Conservation (phyloP, 1,139 yeast genomes). For the Candida pseudoviswanathii region DNA sequence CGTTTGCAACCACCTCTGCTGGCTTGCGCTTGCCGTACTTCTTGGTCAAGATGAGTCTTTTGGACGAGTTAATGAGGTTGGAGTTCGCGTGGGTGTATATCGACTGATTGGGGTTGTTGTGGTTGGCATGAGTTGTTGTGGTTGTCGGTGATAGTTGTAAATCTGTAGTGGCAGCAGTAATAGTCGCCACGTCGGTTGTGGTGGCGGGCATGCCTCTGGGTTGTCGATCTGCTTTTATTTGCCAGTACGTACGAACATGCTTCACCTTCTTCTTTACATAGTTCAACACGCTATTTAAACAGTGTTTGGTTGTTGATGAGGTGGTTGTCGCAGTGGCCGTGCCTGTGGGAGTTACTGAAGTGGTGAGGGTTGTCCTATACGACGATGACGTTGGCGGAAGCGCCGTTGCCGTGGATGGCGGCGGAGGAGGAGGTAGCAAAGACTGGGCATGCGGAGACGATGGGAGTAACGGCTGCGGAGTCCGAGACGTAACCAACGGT, state of each 20-base stretch:
- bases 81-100: constrained; percentile 9
- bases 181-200: background rate
- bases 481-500: background rate
- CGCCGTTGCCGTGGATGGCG: background rate
- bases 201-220: background rate
- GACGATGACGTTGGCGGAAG: background rate
- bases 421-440: background rate
- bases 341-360: background rate
- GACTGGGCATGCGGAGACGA: background rate
- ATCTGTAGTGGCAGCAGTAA: background rate
- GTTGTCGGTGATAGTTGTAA: constrained; percentile 8
- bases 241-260: constrained; percentile 2
- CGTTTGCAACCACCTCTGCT: background rate
- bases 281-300: background rate
- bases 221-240: background rate
- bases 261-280: constrained; percentile 4
- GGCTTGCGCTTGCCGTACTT: background rate
- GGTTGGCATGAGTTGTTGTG: background rate
- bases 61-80: constrained; percentile 4
- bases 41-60: background rate
- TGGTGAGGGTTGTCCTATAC: background rate
- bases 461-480: background rate
- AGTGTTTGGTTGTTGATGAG: constrained; percentile 1
- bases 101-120: background rate
- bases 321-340: background rate